Conservation (phyloP, 768 basidiomycete genomes). For the Hebeloma cylindrosporum region DNA sequence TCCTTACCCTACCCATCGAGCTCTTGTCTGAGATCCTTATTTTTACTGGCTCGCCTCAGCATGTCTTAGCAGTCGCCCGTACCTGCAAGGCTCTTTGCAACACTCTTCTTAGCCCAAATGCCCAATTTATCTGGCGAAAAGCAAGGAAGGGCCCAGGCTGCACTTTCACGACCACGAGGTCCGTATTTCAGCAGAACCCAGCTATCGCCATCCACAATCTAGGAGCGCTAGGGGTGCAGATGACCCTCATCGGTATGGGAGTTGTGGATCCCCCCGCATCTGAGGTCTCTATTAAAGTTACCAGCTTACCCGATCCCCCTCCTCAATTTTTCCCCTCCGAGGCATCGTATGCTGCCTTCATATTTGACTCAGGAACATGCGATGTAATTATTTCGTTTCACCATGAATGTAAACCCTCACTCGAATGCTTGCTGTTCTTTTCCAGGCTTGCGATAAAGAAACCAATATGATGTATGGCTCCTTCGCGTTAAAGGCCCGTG, state of each 20-base stretch:
- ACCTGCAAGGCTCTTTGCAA: constrained; percentile 54
- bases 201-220: too few relatives aligned
- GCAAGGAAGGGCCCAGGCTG: constrained; percentile 35
- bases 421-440: background rate
- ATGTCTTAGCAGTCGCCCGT: constrained; percentile 59
- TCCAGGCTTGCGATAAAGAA: constrained; percentile 38
- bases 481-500: constrained; percentile 45
- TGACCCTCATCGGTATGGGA: too few relatives aligned
- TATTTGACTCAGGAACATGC: constrained; percentile 60
- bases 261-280: too few relatives aligned
- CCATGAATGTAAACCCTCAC: background rate
- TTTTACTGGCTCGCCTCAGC: constrained; percentile 49
- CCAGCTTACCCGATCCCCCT: constrained; percentile 24
- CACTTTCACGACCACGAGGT: constrained; percentile 8
- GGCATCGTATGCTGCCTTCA: constrained; percentile 58
- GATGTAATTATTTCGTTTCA: constrained; percentile 26
- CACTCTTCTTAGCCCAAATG: constrained; percentile 45
- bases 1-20: constrained; percentile 54
- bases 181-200: too few relatives aligned
- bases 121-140: constrained; percentile 59
- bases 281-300: too few relatives aligned
- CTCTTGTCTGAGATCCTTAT: constrained; percentile 63
- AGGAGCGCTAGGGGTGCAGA: too few relatives aligned
- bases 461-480: constrained; percentile 43
- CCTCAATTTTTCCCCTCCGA: constrained; percentile 46